Base-by-base conservation (phyloP, 164 flowering plant genomes). In the Tetrastigma voinierianum region DNA sequence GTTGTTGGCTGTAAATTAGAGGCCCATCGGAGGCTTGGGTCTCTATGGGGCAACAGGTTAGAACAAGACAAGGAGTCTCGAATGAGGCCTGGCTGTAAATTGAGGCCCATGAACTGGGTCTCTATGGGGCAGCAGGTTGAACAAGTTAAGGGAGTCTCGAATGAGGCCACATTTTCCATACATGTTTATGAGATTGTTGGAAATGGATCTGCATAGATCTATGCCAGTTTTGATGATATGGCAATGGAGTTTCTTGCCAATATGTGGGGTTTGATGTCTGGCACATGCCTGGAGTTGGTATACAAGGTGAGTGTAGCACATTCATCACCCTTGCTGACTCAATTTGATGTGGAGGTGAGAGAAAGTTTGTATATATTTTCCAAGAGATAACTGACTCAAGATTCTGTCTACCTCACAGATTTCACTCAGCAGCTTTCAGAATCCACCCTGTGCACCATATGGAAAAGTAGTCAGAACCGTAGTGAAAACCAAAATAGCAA, bases 41-140 rank as follows among this genome's bases (percentile, higher is more conserved):
- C 69, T 13, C 45, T 67, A 14, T 76, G 40, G 71, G 70, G n/a
- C 60, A 82, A n/a, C n/a, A n/a, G n/a, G n/a, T n/a, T n/a, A n/a
- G n/a, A n/a, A n/a, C n/a, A n/a, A n/a, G n/a, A n/a, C n/a, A n/a
- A n/a, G n/a, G n/a, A n/a, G n/a, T n/a, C n/a, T n/a, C n/a, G n/a
- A n/a, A n/a, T n/a, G n/a, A n/a, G n/a, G n/a, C n/a, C n/a, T n/a
- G n/a, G n/a, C n/a, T n/a, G n/a, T n/a, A 87, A 65, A 92, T 76
- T 4, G 96, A 84, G 6, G 88, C 87, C 93, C 90, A 88, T 0
- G 96, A 45, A 85, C 67, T 10, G n/a, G 66, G 76, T 87, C 93
- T 75, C n/a, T 68, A 6, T 78, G 80, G 21, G 88, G n/a, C n/a
- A n/a, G 90, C 84, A 87, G 81, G 69, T 85, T 91, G 82, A 93